Evolutionary conservation across 176 grass and related monocot species (phyloP), one percentile per base, ranked within the genome.

Genomic region (Zea luxurians): DNA sequence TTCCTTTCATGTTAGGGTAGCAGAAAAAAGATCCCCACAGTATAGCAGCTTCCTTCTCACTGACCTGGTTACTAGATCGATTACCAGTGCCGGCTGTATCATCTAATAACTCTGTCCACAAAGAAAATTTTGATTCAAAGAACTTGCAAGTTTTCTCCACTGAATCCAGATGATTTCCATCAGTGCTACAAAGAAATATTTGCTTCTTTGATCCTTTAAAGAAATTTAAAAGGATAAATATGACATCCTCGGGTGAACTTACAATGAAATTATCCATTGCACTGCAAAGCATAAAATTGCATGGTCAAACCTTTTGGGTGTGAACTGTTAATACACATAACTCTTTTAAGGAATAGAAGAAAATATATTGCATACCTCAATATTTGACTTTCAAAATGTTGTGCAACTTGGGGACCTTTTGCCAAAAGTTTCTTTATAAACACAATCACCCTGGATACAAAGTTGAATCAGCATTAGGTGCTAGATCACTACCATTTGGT

Each of bases 21-120:
- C 89, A 97, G 59, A 61, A 82, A 83, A 97, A 64, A 66, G 85
- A 88, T 55, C 80, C 95, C 95, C 89, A 97, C 44, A 97, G 64
- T 76, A 94, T 77, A 78, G 89, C 91, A 58, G 83, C 83, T 75
- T 94, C 87, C 49, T 76, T 83, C 85, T 80, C 83, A 84, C 43
- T 63, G 70, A 94, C 17, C 78, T 78, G 68, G 70, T 84, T 82
- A 61, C 82, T 69, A 80, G 48, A 83, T 50, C 36, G 58, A 53
- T 86, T 72, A 36, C 64, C 59, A 36, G 61, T 79, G 49, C 21
- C 35, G 8, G 78, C 76, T 42, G 58, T 69, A 73, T 78, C 68
- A 68, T 83, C 82, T 79, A 89, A 75, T 75, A 88, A 65, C 41
- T 90, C 74, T 64, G 68, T 83, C 87, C 89, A 92, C 34, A 80